These are phyloP conservation scores for Bacterosira constricta DNA, from an alignment of 108 stramenopile genomes.

Conservation along the genomic window DNA sequence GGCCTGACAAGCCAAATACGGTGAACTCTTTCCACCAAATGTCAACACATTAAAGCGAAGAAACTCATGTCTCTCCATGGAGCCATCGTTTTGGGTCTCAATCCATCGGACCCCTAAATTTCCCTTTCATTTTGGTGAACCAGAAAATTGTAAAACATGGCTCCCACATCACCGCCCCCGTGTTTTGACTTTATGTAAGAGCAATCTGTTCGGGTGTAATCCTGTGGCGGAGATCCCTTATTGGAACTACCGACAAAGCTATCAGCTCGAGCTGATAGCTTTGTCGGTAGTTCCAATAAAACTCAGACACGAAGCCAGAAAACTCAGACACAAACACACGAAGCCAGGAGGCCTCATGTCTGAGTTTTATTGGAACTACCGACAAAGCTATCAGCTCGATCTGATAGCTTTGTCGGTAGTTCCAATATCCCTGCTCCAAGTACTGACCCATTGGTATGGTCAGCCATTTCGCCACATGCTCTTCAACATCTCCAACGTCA, in stretches of 20 bases:
- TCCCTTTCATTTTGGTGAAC: too few species aligned
- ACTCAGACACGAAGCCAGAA: too few species aligned
- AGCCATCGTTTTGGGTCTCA: background rate
- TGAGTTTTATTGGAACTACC: too few species aligned
- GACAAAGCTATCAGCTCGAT: too few species aligned
- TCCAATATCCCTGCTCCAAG: too few species aligned
- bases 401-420: too few species aligned
- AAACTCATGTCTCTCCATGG: background rate
- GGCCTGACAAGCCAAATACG: constrained; percentile 18
- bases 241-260: too few species aligned
- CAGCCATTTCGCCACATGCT: constrained; percentile 17
- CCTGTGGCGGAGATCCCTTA: background rate
- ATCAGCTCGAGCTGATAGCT: too few species aligned
- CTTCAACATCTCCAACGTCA: constrained; percentile 1
- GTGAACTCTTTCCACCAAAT: constrained; percentile 31
- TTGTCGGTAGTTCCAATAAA: too few species aligned
- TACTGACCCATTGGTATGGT: background rate
- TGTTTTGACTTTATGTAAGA: background rate
- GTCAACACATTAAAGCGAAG: background rate
- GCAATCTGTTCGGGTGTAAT: background rate
- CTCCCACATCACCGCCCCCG: too few species aligned
- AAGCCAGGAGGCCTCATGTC: too few species aligned
- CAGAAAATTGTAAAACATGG: background rate
- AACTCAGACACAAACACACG: too few species aligned
- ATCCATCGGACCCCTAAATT: background rate